These are phyloP conservation scores for Didymella pinodella DNA, from an alignment of 2,329 filamentous ascomycete genomes.

Conservation along the genomic window DNA sequence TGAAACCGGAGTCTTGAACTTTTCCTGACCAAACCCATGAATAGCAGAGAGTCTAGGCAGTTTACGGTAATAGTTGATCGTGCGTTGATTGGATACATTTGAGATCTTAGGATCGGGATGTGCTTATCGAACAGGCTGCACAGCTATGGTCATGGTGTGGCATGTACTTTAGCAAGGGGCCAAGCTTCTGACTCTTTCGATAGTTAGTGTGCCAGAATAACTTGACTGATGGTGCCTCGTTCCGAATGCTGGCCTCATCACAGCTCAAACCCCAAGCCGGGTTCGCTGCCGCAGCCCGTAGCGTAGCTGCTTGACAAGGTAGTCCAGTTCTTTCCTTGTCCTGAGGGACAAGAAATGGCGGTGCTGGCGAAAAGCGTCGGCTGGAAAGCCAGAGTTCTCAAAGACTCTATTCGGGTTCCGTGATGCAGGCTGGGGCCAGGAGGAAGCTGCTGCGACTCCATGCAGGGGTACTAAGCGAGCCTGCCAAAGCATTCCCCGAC, in stretches of 20 bases:
- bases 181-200: not conserved
- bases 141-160: not conserved
- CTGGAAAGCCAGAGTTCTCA: not conserved
- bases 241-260: not conserved
- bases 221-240: not conserved
- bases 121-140: not conserved
- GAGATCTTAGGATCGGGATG: not conserved
- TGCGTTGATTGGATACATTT: not conserved
- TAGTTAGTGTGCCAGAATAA: not conserved
- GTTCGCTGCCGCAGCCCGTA: not conserved
- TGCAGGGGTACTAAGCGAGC: constrained; percentile 13
- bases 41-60: constrained; percentile 25
- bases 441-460: constrained; percentile 9
- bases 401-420: not conserved
- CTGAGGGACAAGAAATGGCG: rapidly evolving
- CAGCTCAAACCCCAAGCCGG: not conserved
- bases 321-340: not conserved
- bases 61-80: not conserved
- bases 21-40: constrained; percentile 23
- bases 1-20: constrained; percentile 20
- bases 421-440: not conserved
- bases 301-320: not conserved
- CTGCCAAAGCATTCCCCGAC: not conserved
- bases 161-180: not conserved
- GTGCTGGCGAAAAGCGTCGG: not conserved